phyloP scores from a whole-genome alignment of 2,329 filamentous ascomycete species.

The Curvularia sp. region DNA sequence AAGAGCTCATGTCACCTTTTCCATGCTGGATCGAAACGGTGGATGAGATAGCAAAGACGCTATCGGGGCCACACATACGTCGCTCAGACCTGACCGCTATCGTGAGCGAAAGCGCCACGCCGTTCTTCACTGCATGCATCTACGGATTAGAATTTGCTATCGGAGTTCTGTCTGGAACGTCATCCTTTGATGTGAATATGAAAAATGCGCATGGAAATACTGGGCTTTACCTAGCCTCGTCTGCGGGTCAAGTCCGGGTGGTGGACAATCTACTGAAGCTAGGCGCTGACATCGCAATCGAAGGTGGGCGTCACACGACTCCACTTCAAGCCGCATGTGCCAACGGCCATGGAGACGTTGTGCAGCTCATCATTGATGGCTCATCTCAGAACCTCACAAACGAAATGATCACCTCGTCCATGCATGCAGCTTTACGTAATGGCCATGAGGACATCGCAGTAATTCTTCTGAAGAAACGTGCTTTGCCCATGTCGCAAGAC shows the following conservation, averaged over 20 bases:
- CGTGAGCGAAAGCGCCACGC: neutral
- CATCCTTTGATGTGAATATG: neutral
- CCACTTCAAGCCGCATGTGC: neutral
- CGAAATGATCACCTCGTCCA: neutral
- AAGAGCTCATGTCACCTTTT: neutral
- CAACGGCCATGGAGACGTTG: neutral
- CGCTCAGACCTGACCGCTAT: neutral
- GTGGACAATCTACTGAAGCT: neutral
- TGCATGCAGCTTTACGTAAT: neutral
- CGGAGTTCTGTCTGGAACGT: neutral
- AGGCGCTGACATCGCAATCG: neutral
- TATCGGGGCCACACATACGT: neutral
- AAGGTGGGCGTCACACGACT: neutral
- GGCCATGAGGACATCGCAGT: neutral
- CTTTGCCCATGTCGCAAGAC: neutral
- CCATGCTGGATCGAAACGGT: neutral
- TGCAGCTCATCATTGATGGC: neutral
- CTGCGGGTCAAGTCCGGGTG: neutral
- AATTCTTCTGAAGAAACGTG: neutral
- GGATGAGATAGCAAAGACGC: neutral
- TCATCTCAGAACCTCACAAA: neutral
- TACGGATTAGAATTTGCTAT: neutral
- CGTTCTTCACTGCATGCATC: neutral
- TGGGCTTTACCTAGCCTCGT: neutral
- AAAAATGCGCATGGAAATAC: neutral